A percentile compares a stretch with the other conserved stretches of the same genome.
Evolutionary conservation across 2,329 filamentous ascomycete species (phyloP).

Genomic region (Sporothrix brunneoviolacea): DNA sequence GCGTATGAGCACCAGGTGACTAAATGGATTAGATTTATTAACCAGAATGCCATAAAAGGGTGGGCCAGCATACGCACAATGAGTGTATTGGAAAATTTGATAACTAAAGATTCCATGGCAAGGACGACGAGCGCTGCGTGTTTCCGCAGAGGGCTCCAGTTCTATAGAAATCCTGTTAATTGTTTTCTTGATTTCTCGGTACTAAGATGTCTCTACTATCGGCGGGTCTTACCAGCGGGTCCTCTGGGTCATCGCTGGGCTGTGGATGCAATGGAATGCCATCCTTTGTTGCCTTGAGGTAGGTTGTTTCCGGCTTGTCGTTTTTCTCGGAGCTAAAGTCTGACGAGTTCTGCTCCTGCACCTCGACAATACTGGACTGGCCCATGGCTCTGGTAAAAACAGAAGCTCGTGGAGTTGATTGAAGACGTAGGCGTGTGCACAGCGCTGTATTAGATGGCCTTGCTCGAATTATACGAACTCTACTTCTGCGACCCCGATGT

Average conservation of each 20-base stretch:
- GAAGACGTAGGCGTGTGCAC: too few relatives aligned
- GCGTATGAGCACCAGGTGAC: constrained; percentile 14
- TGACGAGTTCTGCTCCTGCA: not conserved
- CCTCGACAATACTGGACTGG: not conserved
- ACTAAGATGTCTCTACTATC: not conserved
- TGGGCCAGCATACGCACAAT: constrained; percentile 10
- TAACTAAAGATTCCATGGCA: constrained; percentile 15
- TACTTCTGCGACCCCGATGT: too few relatives aligned
- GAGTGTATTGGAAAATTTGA: constrained; percentile 17
- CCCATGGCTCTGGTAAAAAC: not conserved
- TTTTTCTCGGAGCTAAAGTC: not conserved
- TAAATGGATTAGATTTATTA: constrained; percentile 1
- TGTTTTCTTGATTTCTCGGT: not conserved
- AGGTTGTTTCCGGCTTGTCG: not conserved
- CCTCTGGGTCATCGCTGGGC: constrained; percentile 7
- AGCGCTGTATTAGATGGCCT: too few relatives aligned
- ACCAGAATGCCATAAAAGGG: not conserved
- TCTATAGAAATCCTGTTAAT: constrained; percentile 15
- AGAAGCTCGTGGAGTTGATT: not conserved
- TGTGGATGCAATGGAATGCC: constrained; percentile 7
- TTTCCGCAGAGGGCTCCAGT: constrained; percentile 15
- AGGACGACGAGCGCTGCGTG: constrained; percentile 16
- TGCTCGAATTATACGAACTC: too few relatives aligned
- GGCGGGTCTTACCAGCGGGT: constrained; percentile 3
- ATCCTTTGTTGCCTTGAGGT: constrained; percentile 6